Base-by-base conservation (phyloP, 495 filamentous ascomycete species). In the Penicillium desertorum region DNA sequence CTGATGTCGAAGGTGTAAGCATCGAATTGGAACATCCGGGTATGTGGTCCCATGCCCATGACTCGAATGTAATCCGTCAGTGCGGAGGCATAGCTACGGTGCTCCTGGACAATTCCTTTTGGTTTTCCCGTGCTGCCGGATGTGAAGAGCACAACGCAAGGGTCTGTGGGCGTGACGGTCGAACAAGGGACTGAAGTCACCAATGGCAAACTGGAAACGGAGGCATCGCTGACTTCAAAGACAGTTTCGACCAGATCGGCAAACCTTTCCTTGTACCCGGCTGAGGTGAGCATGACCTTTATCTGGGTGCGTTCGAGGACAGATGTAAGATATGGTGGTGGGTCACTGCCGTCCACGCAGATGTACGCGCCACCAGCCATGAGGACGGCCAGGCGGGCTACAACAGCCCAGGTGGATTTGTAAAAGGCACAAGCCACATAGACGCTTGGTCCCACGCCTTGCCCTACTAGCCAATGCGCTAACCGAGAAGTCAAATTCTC, bases 21-120 rank as follows among this genome's bases (percentile, higher is more conserved):
- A 20, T 75, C 74, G 52, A 79, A 81, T 47, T 79, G 75, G 19
- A 81, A 69, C 11, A 76, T 62, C 5, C 79, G 71, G 1, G 55
- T 59, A 9, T 63, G 54, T 0, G 52, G 47, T 0, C 55, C 62
- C 22, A 73, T 54, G 0, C 47, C 58, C 32, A 66, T 47, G 2
- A 58, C 59, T 2, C 43, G 51, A 8, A 55, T 57, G 29, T 72
- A 65, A n/a, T 67, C 65, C 0, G 46, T 45, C 12, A 68, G 19
- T 3, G 63, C 62, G 3, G 62, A 74, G 5, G 67, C 64, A 10
- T 77, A 70, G 12, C 68, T 67, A 7, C 65, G 63, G 51, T 85
- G 82, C 20, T 71, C 66, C n/a, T 79, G 67, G 2, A 82, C 64
- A 9, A 81, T 76, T 0, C 78, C 81, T 56, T 80, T 80, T 8